Evolutionary conservation across 169 alveolate species (phyloP).

Genomic region (Cryptosporidium muris): DNA sequence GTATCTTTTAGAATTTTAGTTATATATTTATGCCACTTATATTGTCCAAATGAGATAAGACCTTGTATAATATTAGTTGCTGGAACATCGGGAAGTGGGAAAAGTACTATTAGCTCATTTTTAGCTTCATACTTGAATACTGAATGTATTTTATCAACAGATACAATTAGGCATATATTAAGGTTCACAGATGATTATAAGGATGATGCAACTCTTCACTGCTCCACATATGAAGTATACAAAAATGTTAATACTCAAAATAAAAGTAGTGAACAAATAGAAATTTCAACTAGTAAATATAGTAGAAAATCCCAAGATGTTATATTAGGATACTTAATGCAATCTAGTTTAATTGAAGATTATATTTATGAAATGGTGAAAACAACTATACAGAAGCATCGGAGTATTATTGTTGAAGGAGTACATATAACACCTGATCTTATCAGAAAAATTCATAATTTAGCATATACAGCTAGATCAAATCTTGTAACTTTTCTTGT

Average conservation of each 20-base stretch:
- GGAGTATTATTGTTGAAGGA: slow-evolving; percentile 83
- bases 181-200: slow-evolving; percentile 56
- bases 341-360: slow-evolving; percentile 78
- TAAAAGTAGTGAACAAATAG: background rate
- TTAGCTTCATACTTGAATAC: slow-evolving; percentile 81
- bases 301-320: slow-evolving; percentile 71
- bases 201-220: slow-evolving; percentile 22
- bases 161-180: slow-evolving; percentile 82
- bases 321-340: slow-evolving; percentile 79
- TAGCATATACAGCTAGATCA: slow-evolving; percentile 9
- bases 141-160: slow-evolving; percentile 81
- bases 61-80: slow-evolving; percentile 80
- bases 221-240: slow-evolving; percentile 64
- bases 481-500: slow-evolving; percentile 20
- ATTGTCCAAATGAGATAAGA: slow-evolving; percentile 56
- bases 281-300: slow-evolving; percentile 18
- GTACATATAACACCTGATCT: slow-evolving; percentile 83
- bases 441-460: slow-evolving; percentile 76
- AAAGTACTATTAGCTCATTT: slow-evolving; percentile 80
- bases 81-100: slow-evolving; percentile 88
- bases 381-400: slow-evolving; percentile 69
- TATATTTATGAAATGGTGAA: slow-evolving; percentile 78
- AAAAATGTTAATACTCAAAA: background rate
- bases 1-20: background rate
- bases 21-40: slow-evolving; percentile 17